phyloP scores from a whole-genome alignment of 177 flowering plant species.

The Tripterygium wilfordii region DNA sequence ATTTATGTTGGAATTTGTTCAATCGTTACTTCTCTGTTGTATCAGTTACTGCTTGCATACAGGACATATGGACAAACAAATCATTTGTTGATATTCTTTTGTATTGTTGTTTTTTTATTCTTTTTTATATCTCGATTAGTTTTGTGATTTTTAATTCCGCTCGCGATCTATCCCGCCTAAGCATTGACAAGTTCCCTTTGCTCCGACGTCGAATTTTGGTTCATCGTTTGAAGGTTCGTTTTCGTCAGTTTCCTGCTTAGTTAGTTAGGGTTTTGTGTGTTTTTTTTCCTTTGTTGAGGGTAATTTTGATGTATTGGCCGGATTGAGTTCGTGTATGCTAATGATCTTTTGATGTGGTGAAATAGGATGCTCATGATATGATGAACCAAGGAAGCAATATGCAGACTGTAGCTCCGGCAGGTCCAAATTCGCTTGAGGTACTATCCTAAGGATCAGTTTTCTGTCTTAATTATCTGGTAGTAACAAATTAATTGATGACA shows the following conservation, averaged over 20 bases:
- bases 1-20: too few relatives aligned
- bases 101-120: too few relatives aligned
- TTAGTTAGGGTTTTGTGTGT: conserved; percentile 5
- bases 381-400: conserved; percentile 55
- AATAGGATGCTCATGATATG: conserved; percentile 26
- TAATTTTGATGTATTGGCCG: too few relatives aligned
- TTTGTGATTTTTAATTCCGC: not conserved
- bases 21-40: too few relatives aligned
- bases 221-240: conserved; percentile 4
- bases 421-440: conserved; percentile 42
- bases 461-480: not conserved
- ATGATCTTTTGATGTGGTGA: conserved; percentile 1
- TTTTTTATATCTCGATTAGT: not conserved
- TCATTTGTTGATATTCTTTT: too few relatives aligned
- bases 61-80: too few relatives aligned
- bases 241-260: not conserved
- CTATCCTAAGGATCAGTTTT: not conserved
- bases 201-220: conserved; percentile 1
- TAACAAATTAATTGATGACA: too few relatives aligned
- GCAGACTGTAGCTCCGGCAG: conserved; percentile 29
- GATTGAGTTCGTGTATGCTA: too few relatives aligned
- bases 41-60: too few relatives aligned
- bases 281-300: not conserved
- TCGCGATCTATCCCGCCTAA: too few relatives aligned
- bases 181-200: too few relatives aligned